These are phyloP conservation scores for Saccharomyces hybrid DNA, from an alignment of 1,139 yeast species.

Conservation along the genomic window DNA sequence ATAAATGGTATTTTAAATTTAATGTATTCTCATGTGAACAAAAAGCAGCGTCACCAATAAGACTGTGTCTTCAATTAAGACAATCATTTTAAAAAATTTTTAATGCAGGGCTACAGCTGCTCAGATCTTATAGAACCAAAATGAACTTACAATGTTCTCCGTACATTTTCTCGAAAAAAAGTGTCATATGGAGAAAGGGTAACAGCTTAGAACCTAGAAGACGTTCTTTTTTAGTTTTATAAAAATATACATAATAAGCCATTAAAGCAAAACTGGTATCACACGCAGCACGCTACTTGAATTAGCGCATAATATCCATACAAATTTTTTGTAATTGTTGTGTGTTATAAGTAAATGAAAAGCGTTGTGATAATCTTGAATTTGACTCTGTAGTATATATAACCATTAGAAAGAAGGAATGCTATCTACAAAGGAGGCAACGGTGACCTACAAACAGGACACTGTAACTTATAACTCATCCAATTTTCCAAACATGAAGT, in stretches of 20 bases:
- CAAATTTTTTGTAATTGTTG: background rate
- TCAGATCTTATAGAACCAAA: too few species aligned
- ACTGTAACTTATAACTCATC: constrained; percentile 89
- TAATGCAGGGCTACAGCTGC: too few species aligned
- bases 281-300: background rate
- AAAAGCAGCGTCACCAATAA: too few species aligned
- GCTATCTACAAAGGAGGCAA: constrained; percentile 57
- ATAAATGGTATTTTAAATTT: too few species aligned
- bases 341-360: too few species aligned
- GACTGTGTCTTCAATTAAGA: too few species aligned
- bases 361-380: background rate
- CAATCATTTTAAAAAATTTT: too few species aligned
- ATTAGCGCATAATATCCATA: background rate
- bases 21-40: too few species aligned
- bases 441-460: constrained; percentile 86
- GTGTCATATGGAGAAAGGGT: background rate
- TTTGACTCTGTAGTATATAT: background rate
- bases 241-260: background rate
- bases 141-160: too few species aligned
- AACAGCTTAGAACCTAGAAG: background rate
- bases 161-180: background rate
- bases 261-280: too few species aligned
- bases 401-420: background rate
- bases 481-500: constrained; percentile 79
- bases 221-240: too few species aligned